Evolutionary conservation across 1,139 yeast genomes (phyloP).

Genomic region (Candida labiduridarum): DNA sequence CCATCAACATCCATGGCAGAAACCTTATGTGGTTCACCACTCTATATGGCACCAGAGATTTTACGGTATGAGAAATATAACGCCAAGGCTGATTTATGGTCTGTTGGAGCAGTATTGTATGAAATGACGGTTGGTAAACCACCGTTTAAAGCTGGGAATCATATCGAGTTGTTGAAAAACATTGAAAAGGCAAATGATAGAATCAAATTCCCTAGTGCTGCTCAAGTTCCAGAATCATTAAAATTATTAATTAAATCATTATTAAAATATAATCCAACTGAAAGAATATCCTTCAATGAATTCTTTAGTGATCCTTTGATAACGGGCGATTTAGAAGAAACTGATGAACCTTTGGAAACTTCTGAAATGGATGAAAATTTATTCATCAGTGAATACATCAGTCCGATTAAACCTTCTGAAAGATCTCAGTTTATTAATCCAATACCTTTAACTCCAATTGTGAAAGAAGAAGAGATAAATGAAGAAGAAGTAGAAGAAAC

Average conservation of each 20-base stretch:
- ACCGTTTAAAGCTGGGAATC: conserved; percentile 92
- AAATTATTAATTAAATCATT: conserved; percentile 72
- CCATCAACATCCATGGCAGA: conserved; percentile 95
- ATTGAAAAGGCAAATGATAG: conserved; percentile 81
- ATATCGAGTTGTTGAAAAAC: conserved; percentile 81
- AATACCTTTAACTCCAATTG: conserved; percentile 10
- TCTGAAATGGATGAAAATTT: conserved; percentile 74
- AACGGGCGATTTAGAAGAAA: conserved; percentile 46
- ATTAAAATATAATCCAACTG: conserved; percentile 81
- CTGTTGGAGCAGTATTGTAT: conserved; percentile 93
- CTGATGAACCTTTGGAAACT: conserved; percentile 62
- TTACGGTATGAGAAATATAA: conserved; percentile 91
- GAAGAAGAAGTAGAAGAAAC: not conserved
- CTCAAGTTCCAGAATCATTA: conserved; percentile 63
- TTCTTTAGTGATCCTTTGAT: conserved; percentile 72
- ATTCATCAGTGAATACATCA: conserved; percentile 79
- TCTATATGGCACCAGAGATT: conserved; percentile 98
- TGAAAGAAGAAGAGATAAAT: not conserved
- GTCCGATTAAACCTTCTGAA: conserved; percentile 33
- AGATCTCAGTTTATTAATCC: conserved; percentile 22
- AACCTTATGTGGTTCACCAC: conserved; percentile 94
- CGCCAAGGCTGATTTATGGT: conserved; percentile 97
- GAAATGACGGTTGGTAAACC: conserved; percentile 96
- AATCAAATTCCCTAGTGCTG: conserved; percentile 70
- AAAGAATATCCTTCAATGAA: conserved; percentile 84